phyloP scores from a whole-genome alignment of 306 rosid genomes.

The Begonia masoniana region DNA sequence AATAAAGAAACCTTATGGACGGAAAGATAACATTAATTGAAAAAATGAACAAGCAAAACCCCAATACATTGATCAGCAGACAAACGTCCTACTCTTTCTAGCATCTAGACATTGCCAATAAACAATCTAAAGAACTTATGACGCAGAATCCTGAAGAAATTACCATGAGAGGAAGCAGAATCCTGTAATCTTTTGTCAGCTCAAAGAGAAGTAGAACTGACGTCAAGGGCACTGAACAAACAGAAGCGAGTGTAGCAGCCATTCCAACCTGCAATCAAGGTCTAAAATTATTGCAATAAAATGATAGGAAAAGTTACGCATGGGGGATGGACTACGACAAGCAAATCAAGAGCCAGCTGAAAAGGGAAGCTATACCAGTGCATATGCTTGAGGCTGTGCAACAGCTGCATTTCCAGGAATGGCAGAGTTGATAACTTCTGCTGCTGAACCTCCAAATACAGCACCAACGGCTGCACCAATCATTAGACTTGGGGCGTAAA shows the following conservation, averaged over 20 bases:
- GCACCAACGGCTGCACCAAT: conserved; percentile 99
- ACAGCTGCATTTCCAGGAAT: conserved; percentile 98
- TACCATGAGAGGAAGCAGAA: conserved; percentile 99
- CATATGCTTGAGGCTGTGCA: conserved; percentile 98
- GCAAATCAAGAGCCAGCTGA: not conserved
- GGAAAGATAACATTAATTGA: no score
- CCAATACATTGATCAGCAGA: no score
- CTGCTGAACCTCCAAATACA: conserved; percentile 93
- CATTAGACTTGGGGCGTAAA: conserved; percentile 99
- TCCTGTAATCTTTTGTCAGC: conserved; percentile 92
- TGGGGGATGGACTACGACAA: not conserved
- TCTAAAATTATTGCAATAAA: conserved; percentile 3
- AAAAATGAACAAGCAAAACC: no score
- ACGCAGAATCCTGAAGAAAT: conserved; percentile 15
- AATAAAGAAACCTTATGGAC: no score
- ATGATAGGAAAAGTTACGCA: not conserved
- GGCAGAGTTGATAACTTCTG: conserved; percentile 70
- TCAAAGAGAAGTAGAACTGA: conserved; percentile 96
- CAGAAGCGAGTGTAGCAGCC: conserved; percentile 98
- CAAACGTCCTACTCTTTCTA: no score
- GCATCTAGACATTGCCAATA: no score
- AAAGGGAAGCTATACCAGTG: conserved; percentile 44
- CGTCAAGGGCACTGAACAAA: conserved; percentile 92
- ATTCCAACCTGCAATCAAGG: conserved; percentile 72
- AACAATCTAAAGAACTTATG: not conserved